Conservation (phyloP, 2,329 filamentous ascomycete species). For the Hortaea werneckii region DNA sequence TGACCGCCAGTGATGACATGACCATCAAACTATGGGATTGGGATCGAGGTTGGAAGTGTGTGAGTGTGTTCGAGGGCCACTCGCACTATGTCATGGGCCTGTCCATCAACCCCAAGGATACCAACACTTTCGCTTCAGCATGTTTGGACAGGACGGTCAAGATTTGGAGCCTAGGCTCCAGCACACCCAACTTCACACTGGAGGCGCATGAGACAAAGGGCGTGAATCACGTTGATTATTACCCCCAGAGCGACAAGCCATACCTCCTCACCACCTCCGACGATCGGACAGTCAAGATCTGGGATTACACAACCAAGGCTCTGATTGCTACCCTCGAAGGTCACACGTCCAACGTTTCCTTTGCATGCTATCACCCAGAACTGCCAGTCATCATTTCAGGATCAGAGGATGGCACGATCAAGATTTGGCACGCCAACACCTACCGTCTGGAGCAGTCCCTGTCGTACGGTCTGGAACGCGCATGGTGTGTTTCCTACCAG, state of each 20-base stretch:
- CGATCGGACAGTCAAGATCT: conserved; percentile 92
- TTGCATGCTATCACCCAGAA: conserved; percentile 95
- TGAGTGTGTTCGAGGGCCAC: conserved; percentile 93
- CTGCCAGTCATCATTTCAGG: conserved; percentile 94
- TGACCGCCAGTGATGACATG: conserved; percentile 97
- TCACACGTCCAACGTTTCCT: conserved; percentile 95
- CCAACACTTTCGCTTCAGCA: conserved; percentile 54
- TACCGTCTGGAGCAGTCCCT: conserved; percentile 92
- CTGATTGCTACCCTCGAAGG: conserved; percentile 93
- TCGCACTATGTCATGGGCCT: conserved; percentile 95
- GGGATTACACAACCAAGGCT: conserved; percentile 98
- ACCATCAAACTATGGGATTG: conserved; percentile 98
- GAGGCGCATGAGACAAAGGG: conserved; percentile 96
- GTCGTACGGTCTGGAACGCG: conserved; percentile 89
- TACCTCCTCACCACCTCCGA: conserved; percentile 96
- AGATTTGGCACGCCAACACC: conserved; percentile 98
- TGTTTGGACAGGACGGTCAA: conserved; percentile 95
- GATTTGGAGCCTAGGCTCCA: conserved; percentile 91
- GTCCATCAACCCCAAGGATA: conserved; percentile 95
- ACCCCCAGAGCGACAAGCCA: conserved; percentile 57
- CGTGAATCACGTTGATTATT: conserved; percentile 94
- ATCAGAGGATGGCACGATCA: conserved; percentile 92
- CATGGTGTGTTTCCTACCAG: conserved; percentile 96
- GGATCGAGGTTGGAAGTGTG: conserved; percentile 97
- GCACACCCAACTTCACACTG: conserved; percentile 90